Evolutionary conservation across 2,329 filamentous ascomycete genomes (phyloP), one percentile per base, ranked within the genome.

Genomic region (Biscogniauxia sp.): DNA sequence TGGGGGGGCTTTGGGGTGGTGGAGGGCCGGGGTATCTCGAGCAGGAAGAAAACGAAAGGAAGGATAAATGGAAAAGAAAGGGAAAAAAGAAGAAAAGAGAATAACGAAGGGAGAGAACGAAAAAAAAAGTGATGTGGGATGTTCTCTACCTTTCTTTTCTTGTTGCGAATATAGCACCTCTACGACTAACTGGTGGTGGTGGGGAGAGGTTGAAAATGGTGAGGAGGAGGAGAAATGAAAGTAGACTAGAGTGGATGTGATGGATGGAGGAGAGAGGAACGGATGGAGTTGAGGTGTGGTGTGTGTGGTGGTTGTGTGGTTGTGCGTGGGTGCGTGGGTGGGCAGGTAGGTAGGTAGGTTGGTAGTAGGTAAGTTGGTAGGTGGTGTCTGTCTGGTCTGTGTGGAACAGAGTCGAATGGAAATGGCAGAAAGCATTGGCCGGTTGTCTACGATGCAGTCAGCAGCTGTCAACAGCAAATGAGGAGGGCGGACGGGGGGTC

Each of bases 101-200:
- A 1, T 53, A 65, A 67, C 56, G 63, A 68, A 66, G 61, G 59
- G 64, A 68, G 60, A 63, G 70, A 68, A 63, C 66, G 65, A 66
- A 64, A 68, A 65, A 68, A 68, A 63, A 61, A 53, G 57, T 60
- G 52, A 61, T 54, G 62, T 60, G 54, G 57, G 64, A 61, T 64
- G 69, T 69, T 67, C 55, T 68, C 61, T 62, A 57, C 60, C 62
- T 64, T 45, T 45, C 61, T 70, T 62, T 63, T 61, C 65, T 50
- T 64, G 55, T 55, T 62, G 61, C 54, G 64, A 64, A 60, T 57
- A 68, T 55, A 59, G 56, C 58, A 66, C 66, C 68, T 68, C 68
- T 68, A 65, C 62, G 9, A 32, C 28, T 32, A 62, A 61, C 63
- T 66, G 58, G 49, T 65, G 51, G 66, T 63, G 64, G 67, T 63